Base-by-base conservation (phyloP, 2,329 filamentous ascomycete species). In the Hypoxylon sp. region DNA sequence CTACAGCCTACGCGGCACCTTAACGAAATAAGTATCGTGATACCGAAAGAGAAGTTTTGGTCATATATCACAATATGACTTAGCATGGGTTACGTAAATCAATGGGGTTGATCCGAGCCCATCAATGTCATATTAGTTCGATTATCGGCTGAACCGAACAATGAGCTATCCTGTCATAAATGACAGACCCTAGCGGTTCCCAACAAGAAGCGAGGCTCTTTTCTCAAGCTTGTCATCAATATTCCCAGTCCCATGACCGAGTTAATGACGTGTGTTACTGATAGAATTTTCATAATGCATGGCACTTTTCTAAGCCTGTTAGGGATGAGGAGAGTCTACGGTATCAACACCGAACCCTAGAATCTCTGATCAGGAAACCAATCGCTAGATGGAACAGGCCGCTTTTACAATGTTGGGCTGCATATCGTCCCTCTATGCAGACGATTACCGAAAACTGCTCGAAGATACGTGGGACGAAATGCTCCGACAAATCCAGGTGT, bases 401-500 rank as follows among this genome's bases (percentile, higher is more conserved):
- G 36, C 23, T 16, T 45, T 23, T 16, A 32, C 35, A 35, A 8
- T 17, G 9, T 23, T 35, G 26, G 27, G 21, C 25, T 26, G 17
- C 25, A 32, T 25, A 6, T 25, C 9, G 5, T 25, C 9, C 21
- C 27, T 31, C 12, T 11, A 37, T 12, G 71, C 57, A 78, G 7
- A 82, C 74, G 51, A 82, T 81, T 1, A 79, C 78, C 70, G 81
- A 82, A 57, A 74, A 75, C 25, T 72, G 73, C 59, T 78, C 75
- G 59, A 81, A 82, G 30, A 78, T 73, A 17, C 70, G 70, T 38
- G 83, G 38, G 79, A 78, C 12, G 81, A 71, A 60, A 81, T 82
- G 1, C 78, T 80, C 20, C 79, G 71, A 56, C 81, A 81, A 75
- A 75, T 19, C 78, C 69, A 1, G 78, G 81, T 42, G 81, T 75